These are phyloP conservation scores for Botryotinia narcissicola DNA, from an alignment of 2,329 filamentous ascomycete genomes.

Conservation along the genomic window DNA sequence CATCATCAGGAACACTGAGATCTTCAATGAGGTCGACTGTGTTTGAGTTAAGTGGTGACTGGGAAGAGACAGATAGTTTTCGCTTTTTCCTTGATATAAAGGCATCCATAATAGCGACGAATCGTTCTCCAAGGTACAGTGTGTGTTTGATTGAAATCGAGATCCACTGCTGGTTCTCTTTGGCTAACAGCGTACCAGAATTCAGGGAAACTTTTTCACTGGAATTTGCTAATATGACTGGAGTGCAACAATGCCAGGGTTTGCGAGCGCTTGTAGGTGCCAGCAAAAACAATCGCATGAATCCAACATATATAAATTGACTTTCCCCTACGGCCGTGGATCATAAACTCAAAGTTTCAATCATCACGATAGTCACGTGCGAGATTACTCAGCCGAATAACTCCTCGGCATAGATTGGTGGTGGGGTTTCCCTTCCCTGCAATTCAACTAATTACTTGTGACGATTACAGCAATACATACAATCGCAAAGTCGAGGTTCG, in stretches of 20 bases:
- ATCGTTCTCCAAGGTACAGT: not conserved
- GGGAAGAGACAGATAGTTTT: constrained; percentile 39
- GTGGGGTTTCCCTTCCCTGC: not conserved
- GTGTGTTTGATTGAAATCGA: not conserved
- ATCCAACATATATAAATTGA: not conserved
- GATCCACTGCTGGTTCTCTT: not conserved
- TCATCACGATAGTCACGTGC: not conserved
- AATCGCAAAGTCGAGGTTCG: not conserved
- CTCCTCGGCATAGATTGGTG: not conserved
- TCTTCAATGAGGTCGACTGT: constrained; percentile 31
- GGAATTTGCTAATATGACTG: not conserved
- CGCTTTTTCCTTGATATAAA: constrained; percentile 57
- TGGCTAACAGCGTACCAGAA: not conserved
- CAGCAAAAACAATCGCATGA: fast-evolving
- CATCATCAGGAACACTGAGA: constrained; percentile 46
- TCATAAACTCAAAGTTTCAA: not conserved
- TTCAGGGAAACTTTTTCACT: not conserved
- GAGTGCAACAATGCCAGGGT: not conserved
- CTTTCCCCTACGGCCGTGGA: not conserved
- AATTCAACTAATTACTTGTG: not conserved
- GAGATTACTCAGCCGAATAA: not conserved
- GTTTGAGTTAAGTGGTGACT: not conserved
- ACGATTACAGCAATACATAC: not conserved
- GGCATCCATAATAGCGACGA: constrained; percentile 49
- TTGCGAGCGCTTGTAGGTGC: not conserved